Base-by-base conservation (phyloP, 352 stramenopile species). In the Plasmopara muralis region DNA sequence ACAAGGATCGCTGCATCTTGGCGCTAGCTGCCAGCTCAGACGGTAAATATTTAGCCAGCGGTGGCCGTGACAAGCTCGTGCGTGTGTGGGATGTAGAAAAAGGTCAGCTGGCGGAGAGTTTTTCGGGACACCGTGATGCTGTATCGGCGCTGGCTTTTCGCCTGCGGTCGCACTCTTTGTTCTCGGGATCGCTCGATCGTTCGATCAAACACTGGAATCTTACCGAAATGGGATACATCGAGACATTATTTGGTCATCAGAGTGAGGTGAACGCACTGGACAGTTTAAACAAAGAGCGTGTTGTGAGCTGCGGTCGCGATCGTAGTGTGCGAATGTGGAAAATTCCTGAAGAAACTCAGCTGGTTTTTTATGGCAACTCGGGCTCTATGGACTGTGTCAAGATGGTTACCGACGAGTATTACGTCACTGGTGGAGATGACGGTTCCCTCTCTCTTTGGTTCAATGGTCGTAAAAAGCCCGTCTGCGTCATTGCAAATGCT, bases 201-300 rank as follows among this genome's bases (percentile, higher is more conserved):
- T 94, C 78, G 25, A 86, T 97, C 49, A 97, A 98, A 68, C 84
- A 97, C 65, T 98, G 92, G 93, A 97, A 97, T 75, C 73, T 98
- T 40, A 95, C 83, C 4, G 89, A 98, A 57, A 97, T 97, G 87
- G 88, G 83, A 20, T 98, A 97, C 65, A 77, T 98, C 18, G 93
- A 98, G 70, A 97, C 93, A 44, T 73, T 98, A 15, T 98, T 97
- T 60, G 89, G 89, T 31, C 87, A 97, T 53, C 87, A 97, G 62
- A 77, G 77, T 29, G 85, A 95, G 47, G 82, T 98, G 33, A 85
- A 95, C 29, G 87, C 68, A 46, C 77, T 98, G 6, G 92, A 97
- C 48, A 87, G 85, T 56, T 66, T 93, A 15, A 85, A 95, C 57
- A 89, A 93, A 47, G 90, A 97, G 56, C 78, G 90, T 39, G 73